Percentiles rank a stretch among this genome's conserved stretches.
Conservation (phyloP, 2,329 filamentous ascomycete genomes). For the Penicillium paneum region DNA sequence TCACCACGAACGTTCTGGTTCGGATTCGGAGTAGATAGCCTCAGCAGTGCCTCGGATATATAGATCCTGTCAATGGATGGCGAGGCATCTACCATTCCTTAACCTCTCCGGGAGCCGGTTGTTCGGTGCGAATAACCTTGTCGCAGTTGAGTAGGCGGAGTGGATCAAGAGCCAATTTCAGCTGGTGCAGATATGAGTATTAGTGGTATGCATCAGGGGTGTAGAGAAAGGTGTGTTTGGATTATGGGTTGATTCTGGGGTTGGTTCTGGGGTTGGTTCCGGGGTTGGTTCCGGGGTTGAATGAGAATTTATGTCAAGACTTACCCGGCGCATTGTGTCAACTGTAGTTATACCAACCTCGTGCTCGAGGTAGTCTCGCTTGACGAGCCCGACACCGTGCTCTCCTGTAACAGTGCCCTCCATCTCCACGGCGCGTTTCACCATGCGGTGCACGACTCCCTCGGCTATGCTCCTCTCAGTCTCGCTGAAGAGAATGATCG, state of each 20-base stretch:
- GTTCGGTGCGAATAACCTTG: constrained; percentile 59
- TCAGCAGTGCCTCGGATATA: not conserved
- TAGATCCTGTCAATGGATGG: not conserved
- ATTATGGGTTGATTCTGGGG: too few species aligned
- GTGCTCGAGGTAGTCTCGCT: constrained; percentile 62
- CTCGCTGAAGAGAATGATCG: constrained; percentile 61
- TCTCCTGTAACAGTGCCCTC: constrained; percentile 71
- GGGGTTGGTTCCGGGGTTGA: not conserved
- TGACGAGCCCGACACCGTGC: constrained; percentile 68
- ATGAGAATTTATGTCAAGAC: constrained; percentile 21
- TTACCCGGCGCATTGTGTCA: constrained; percentile 62
- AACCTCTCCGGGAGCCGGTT: constrained; percentile 49
- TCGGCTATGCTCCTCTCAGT: constrained; percentile 55
- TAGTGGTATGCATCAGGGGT: constrained; percentile 12
- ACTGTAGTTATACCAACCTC: constrained; percentile 61
- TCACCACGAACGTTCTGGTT: constrained; percentile 20
- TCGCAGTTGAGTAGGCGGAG: constrained; percentile 63
- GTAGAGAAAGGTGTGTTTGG: not conserved
- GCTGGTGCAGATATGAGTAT: constrained; percentile 35
- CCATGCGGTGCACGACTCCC: constrained; percentile 65
- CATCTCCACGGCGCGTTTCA: constrained; percentile 65
- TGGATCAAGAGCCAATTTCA: constrained; percentile 65
- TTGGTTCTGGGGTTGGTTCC: too few species aligned
- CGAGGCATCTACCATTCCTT: constrained; percentile 43
- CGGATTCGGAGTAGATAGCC: constrained; percentile 11